phyloP scores from a whole-genome alignment of 768 basidiomycete genomes.

The Boletellus sp. region DNA sequence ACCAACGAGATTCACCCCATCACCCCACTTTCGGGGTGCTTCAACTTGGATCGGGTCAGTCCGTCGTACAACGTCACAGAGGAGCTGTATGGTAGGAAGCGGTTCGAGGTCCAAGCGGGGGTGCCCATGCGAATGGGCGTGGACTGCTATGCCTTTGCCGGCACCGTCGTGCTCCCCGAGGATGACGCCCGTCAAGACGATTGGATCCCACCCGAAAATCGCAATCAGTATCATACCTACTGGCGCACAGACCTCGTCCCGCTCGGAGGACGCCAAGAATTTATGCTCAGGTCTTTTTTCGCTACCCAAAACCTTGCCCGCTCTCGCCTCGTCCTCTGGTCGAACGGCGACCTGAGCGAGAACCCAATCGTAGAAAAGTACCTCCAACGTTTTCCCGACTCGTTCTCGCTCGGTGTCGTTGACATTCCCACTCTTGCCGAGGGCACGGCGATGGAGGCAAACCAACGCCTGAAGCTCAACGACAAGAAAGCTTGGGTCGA shows the following conservation, averaged over 20 bases:
- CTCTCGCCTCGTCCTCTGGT: slow-evolving; percentile 85
- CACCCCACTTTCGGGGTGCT: slow-evolving; percentile 69
- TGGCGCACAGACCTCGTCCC: slow-evolving; percentile 86
- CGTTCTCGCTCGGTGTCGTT: slow-evolving; percentile 65
- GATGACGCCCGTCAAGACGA: slow-evolving; percentile 1
- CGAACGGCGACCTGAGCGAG: slow-evolving; percentile 69
- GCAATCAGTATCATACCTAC: slow-evolving; percentile 83
- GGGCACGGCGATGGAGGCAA: slow-evolving; percentile 74
- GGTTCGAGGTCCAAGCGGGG: slow-evolving; percentile 77
- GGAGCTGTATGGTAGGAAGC: slow-evolving; percentile 57
- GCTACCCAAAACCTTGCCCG: slow-evolving; percentile 74
- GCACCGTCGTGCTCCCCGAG: slow-evolving; percentile 53
- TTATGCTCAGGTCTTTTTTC: slow-evolving; percentile 89
- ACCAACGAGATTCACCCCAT: slow-evolving; percentile 63
- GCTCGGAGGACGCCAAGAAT: slow-evolving; percentile 78
- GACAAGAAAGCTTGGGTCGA: slow-evolving; percentile 92
- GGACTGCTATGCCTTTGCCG: slow-evolving; percentile 91
- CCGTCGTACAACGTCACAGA: slow-evolving; percentile 65
- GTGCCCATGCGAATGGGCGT: slow-evolving; percentile 72
- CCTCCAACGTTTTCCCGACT: slow-evolving; percentile 58
- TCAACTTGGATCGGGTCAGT: slow-evolving; percentile 56
- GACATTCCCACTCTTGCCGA: slow-evolving; percentile 64
- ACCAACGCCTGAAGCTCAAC: slow-evolving; percentile 50
- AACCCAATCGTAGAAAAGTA: slow-evolving; percentile 61
- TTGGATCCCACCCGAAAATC: slow-evolving; percentile 37